Evolutionary conservation across 2,329 filamentous ascomycete species (phyloP).

Genomic region (Diaporthe vexans): DNA sequence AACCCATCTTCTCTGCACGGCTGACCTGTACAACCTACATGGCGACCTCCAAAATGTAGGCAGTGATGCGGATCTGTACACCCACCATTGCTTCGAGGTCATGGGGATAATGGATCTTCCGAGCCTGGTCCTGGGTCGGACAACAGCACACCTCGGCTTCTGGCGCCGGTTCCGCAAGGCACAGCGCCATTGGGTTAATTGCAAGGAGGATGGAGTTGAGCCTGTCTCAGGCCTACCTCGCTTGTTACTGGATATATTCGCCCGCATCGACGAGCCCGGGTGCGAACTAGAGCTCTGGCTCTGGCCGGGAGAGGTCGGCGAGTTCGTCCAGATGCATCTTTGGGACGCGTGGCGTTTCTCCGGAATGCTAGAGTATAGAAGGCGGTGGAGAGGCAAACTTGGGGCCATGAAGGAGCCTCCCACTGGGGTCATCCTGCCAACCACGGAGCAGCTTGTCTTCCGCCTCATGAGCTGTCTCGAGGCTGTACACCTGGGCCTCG

Average conservation of each 20-base stretch:
- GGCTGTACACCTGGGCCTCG: constrained; percentile 42
- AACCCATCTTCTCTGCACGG: constrained; percentile 11
- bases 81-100: constrained; percentile 23
- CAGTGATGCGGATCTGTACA: constrained; percentile 15
- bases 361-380: constrained; percentile 43
- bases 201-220: constrained; percentile 46
- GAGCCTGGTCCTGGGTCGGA: constrained; percentile 4
- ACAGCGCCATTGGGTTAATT: constrained; percentile 4
- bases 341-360: constrained; percentile 49
- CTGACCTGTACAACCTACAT: constrained; percentile 21
- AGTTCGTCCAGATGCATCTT: constrained; percentile 47
- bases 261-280: constrained; percentile 39
- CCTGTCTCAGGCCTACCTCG: constrained; percentile 48
- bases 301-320: constrained; percentile 48
- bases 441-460: constrained; percentile 39
- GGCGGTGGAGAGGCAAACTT: neutral
- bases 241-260: constrained; percentile 47
- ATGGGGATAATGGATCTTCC: constrained; percentile 24
- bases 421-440: constrained; percentile 43
- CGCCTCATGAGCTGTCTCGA: constrained; percentile 47
- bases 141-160: constrained; percentile 14
- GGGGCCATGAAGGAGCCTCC: constrained; percentile 14
- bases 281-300: constrained; percentile 43
- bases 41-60: constrained; percentile 16
- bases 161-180: constrained; percentile 24